Evolutionary conservation across 345 rosid genomes (phyloP), one percentile per base, ranked within the genome.

Genomic region (Lumnitzera racemosa): DNA sequence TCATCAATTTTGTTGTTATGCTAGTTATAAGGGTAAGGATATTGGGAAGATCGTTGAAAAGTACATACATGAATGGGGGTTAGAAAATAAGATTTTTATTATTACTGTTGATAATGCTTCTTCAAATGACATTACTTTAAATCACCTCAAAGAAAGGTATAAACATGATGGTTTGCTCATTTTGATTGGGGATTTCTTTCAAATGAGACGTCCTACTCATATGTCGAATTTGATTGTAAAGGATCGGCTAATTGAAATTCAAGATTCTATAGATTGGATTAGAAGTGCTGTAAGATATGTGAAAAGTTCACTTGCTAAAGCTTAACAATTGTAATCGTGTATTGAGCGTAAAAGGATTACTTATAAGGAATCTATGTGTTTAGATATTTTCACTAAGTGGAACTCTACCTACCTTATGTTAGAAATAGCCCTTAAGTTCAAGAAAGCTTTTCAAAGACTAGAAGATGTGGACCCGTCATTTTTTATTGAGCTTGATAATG

Each of bases 401-500:
- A 16, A 53, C 56, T 53, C 56, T 2, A 53, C 10, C 2, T 53
- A 53, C 13, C 13, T n/a, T 24, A 53, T 53, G 25, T 53, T 53
- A 29, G 58, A 15, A 4, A 55, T 11, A 11, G 8, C 47, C 8
- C 11, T 55, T 2, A 29, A 55, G 12, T 55, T 55, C 10, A 55
- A 17, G 15, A 55, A 55, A 15, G 46, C 47, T 24, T 59, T 59
- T 58, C 24, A 66, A 31, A 53, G 15, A 11, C 13, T 66, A 5
- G 48, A 58, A 27, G 54, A 25, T n/a, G 27, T 52, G 0, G 55
- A 43, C 27, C 20, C 20, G 20, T 20, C 1, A 15, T 48, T 20
- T 20, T 1, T 20, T 20, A 20, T 20, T 20, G 20, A 20, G 20
- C 20, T 20, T 20, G 20, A 20, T 20, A 20, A 20, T 20, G 20